Evolutionary conservation across 345 rosid genomes (phyloP).

Genomic region (Mallotus nudiflorus): DNA sequence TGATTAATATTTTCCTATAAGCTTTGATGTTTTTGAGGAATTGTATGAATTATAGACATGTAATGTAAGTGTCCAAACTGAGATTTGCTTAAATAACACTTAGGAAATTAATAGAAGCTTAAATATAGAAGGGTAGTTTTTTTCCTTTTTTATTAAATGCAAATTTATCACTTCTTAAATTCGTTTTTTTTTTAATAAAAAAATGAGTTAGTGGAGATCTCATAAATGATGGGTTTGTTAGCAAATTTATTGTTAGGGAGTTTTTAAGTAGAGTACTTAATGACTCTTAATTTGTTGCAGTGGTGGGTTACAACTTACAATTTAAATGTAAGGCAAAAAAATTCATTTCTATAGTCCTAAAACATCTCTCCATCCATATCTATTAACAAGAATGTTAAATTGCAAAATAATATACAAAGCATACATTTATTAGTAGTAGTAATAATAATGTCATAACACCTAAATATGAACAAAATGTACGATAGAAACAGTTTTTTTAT

Average conservation of each 20-base stretch:
- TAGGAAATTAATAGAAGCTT: neutral
- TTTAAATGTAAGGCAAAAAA: neutral
- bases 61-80: neutral
- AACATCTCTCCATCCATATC: neutral
- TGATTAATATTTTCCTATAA: neutral
- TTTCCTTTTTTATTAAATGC: no score
- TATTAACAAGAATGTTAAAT: neutral
- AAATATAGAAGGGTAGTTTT: constrained; percentile 2
- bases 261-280: neutral
- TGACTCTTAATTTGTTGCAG: neutral
- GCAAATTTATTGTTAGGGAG: constrained; percentile 16
- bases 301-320: neutral
- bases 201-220: neutral
- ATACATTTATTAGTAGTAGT: no score
- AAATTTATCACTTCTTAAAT: no score
- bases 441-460: no score
- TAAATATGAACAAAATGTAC: no score
- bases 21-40: no score
- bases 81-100: neutral
- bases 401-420: no score
- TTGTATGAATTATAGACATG: neutral
- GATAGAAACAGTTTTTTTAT: no score
- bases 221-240: neutral
- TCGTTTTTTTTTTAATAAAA: neutral
- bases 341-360: neutral